A percentile compares a stretch with the other conserved stretches of the same genome.
Conservation (phyloP, 2,329 filamentous ascomycete genomes). For the Rachicladosporium sp. region DNA sequence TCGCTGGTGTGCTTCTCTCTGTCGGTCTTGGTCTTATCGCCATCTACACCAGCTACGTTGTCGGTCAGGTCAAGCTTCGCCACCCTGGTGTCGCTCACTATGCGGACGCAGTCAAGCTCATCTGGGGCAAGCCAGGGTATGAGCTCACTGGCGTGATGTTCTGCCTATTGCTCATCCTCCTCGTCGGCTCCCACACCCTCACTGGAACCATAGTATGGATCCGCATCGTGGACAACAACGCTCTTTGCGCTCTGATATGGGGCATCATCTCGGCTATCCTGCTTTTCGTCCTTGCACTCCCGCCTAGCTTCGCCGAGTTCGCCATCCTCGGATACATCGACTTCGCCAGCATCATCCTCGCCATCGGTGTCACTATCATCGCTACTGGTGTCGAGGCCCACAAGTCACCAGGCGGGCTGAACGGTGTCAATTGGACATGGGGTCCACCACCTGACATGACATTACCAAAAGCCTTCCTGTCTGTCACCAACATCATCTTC, state of each 20-base stretch:
- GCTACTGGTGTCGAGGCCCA: conserved; percentile 21
- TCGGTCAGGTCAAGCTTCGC: conserved; percentile 47
- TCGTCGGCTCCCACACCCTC: conserved; percentile 32
- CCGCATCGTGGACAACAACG: conserved; percentile 25
- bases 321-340: conserved; percentile 25
- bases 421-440: conserved; percentile 21
- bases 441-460: conserved; percentile 24
- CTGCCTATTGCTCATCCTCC: conserved; percentile 29
- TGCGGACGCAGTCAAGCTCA: conserved; percentile 31
- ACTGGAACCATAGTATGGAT: conserved; percentile 36
- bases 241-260: conserved; percentile 31
- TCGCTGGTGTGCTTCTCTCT: conserved; percentile 44
- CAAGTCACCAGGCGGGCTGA: conserved; percentile 18
- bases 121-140: conserved; percentile 31
- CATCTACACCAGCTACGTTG: conserved; percentile 49
- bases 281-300: conserved; percentile 23
- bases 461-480: conserved; percentile 48
- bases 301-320: conserved; percentile 25
- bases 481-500: conserved; percentile 62
- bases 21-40: conserved; percentile 43
- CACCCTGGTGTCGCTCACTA: conserved; percentile 35
- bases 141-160: conserved; percentile 33
- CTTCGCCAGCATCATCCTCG: conserved; percentile 24
- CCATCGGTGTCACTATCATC: conserved; percentile 25
- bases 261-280: conserved; percentile 31